A percentile compares a stretch with the other conserved stretches of the same genome.
Conservation (phyloP, 441 rosid genomes). For the Breynia disticha region DNA sequence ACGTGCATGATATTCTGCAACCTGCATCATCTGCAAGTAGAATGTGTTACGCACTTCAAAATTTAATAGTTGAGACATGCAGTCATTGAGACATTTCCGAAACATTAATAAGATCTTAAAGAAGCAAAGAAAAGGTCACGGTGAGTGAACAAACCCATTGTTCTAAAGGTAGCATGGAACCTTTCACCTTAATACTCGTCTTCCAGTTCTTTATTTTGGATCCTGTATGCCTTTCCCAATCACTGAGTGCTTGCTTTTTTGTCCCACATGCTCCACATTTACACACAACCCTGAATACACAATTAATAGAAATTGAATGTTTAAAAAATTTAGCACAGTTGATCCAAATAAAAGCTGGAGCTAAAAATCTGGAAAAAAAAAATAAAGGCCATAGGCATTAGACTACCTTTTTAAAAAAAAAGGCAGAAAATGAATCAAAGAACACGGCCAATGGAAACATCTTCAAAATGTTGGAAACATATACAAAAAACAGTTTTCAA, state of each 20-base stretch:
- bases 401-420: neutral
- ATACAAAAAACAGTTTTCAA: too few relatives aligned
- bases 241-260: slow-evolving; percentile 82
- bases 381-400: too few relatives aligned
- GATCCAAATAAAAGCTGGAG: too few relatives aligned
- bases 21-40: slow-evolving; percentile 78
- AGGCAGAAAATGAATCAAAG: neutral
- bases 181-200: slow-evolving; percentile 77
- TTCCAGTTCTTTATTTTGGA: slow-evolving; percentile 85
- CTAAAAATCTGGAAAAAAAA: neutral
- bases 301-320: too few relatives aligned
- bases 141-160: slow-evolving; percentile 71
- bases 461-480: too few relatives aligned
- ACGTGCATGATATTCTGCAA: slow-evolving; percentile 83
- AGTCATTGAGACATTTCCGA: slow-evolving; percentile 6
- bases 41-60: neutral
- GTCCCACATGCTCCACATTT: slow-evolving; percentile 88
- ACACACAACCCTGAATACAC: slow-evolving; percentile 98
- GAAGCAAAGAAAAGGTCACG: slow-evolving; percentile 2
- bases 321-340: too few relatives aligned
- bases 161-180: slow-evolving; percentile 79
- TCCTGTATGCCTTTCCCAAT: slow-evolving; percentile 97
- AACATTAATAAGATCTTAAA: slow-evolving; percentile 2
- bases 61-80: neutral
- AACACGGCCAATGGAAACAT: too few relatives aligned